Percentiles rank a stretch among this genome's conserved stretches.
Evolutionary conservation across 169 alveolate species (phyloP).

Genomic region (Eimeria praecox): DNA sequence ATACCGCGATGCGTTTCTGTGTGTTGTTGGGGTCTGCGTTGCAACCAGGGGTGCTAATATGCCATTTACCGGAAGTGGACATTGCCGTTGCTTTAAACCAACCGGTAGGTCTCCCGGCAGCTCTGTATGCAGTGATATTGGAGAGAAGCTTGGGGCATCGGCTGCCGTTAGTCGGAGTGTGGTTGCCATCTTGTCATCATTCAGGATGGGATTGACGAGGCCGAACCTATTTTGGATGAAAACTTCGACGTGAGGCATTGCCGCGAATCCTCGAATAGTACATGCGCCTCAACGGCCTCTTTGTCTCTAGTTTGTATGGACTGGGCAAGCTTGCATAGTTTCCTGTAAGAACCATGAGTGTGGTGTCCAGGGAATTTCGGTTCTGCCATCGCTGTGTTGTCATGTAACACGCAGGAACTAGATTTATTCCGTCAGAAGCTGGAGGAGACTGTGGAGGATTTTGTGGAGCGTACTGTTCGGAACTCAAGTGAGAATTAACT

Average conservation of each 20-base stretch:
- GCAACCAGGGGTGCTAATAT: slow-evolving; percentile 20
- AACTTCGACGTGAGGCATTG: not conserved
- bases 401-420: not conserved
- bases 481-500: not conserved
- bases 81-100: not conserved
- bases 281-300: not conserved
- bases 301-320: not conserved
- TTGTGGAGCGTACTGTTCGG: not conserved
- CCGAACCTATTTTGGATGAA: not conserved
- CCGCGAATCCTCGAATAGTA: not conserved
- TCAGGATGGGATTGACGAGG: slow-evolving; percentile 29
- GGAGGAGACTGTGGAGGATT: not conserved
- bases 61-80: slow-evolving; percentile 12
- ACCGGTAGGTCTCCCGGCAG: not conserved
- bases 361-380: not conserved
- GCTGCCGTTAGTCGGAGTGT: not conserved
- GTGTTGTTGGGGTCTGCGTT: not conserved
- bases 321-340: not conserved
- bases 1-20: not conserved
- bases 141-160: not conserved
- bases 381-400: not conserved
- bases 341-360: not conserved
- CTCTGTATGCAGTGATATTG: not conserved
- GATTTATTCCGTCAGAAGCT: not conserved
- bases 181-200: too few species aligned